Conservation (phyloP, 352 stramenopile genomes). For the Phytophthora uliginosa region DNA sequence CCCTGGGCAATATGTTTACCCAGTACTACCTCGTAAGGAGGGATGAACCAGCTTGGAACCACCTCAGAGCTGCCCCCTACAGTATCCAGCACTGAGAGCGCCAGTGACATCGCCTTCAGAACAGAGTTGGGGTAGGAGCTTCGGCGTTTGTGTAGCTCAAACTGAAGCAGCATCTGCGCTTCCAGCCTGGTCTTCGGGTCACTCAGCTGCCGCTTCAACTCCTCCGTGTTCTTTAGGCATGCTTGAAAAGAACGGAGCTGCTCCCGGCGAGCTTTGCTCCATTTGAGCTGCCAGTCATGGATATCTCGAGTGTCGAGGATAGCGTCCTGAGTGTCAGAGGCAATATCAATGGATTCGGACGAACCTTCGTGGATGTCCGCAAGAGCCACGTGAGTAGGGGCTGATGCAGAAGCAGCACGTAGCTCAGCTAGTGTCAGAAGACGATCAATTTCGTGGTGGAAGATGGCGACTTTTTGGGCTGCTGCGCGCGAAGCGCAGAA, state of each 20-base stretch:
- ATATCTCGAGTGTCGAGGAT: conserved; percentile 11
- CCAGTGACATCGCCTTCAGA: conserved; percentile 22
- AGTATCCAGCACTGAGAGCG: conserved; percentile 18
- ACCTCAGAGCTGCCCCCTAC: conserved; percentile 12
- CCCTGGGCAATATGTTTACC: conserved; percentile 24
- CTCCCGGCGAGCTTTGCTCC: conserved; percentile 29
- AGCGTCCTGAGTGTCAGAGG: conserved; percentile 2
- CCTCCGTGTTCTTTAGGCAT: conserved; percentile 18
- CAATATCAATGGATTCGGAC: conserved; percentile 13
- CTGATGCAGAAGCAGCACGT: conserved; percentile 4
- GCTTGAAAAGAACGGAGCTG: conserved; percentile 33
- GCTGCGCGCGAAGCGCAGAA: conserved; percentile 35
- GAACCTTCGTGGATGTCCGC: conserved; percentile 26
- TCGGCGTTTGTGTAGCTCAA: conserved; percentile 35
- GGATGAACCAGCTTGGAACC: conserved; percentile 42
- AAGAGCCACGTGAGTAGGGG: conserved; percentile 18
- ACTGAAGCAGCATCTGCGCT: conserved; percentile 38
- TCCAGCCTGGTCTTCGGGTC: conserved; percentile 21
- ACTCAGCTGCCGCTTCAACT: conserved; percentile 19
- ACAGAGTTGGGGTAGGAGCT: conserved; percentile 35
- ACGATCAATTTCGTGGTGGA: conserved; percentile 39
- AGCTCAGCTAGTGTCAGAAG: conserved; percentile 27
- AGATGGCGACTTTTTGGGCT: conserved; percentile 27
- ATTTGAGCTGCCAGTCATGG: conserved; percentile 28
- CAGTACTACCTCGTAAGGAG: conserved; percentile 37